phyloP scores from a whole-genome alignment of 176 grass and related monocot species.

The Aegilops speltoides region DNA sequence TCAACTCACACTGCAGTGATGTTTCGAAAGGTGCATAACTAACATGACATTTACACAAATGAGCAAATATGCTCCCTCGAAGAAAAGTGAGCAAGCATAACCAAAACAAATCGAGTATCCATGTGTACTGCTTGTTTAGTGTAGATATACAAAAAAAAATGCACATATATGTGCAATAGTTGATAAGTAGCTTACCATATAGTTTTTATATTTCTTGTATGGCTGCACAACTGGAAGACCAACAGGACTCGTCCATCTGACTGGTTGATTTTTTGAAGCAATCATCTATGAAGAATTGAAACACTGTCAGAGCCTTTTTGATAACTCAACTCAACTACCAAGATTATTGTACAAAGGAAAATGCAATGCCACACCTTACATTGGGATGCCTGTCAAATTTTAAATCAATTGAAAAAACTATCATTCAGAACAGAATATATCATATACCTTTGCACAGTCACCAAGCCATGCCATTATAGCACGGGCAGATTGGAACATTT shows the following conservation, averaged over 20 bases:
- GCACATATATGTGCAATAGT: neutral
- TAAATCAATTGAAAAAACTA: slow-evolving; percentile 12
- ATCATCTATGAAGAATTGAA: slow-evolving; percentile 65
- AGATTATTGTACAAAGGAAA: neutral
- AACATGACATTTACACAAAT: neutral
- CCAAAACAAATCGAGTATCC: neutral
- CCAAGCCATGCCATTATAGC: slow-evolving; percentile 91
- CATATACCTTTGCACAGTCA: slow-evolving; percentile 86
- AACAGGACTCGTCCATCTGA: slow-evolving; percentile 90
- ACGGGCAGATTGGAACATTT: slow-evolving; percentile 98
- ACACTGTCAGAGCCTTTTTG: slow-evolving; percentile 21
- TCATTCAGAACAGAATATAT: slow-evolving; percentile 1
- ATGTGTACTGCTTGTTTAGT: neutral
- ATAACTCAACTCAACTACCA: slow-evolving; percentile 22
- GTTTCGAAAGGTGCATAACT: neutral
- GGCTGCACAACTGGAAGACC: slow-evolving; percentile 98
- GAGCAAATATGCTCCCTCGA: neutral
- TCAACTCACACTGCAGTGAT: neutral
- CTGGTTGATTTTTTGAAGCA: slow-evolving; percentile 83
- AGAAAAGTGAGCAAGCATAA: neutral
- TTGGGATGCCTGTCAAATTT: neutral
- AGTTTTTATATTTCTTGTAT: slow-evolving; percentile 76
- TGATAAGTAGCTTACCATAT: slow-evolving; percentile 67
- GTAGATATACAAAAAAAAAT: neutral
- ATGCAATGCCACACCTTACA: neutral